Evolutionary conservation across 1,284 basidiomycete genomes (phyloP).

Genomic region (Schizophyllum amplum): DNA sequence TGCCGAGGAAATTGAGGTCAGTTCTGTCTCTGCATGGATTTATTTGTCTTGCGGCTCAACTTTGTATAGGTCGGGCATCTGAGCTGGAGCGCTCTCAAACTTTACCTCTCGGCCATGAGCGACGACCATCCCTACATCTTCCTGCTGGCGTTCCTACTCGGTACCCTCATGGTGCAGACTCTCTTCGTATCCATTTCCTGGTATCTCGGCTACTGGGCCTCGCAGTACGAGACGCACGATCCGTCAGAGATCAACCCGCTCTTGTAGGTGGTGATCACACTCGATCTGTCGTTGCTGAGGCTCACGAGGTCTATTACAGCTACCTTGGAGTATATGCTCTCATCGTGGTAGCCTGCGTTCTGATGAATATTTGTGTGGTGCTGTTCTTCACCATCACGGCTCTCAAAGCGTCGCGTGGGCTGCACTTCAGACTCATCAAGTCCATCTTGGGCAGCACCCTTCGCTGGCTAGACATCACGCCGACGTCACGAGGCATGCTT

Average conservation of each 20-base stretch:
- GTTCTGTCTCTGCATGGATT: too few species aligned
- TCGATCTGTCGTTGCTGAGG: neutral
- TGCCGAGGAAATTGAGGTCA: slow-evolving; percentile 51
- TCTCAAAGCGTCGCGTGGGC: slow-evolving; percentile 32
- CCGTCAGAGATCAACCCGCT: slow-evolving; percentile 25
- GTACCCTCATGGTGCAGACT: slow-evolving; percentile 22
- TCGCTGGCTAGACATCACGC: slow-evolving; percentile 43
- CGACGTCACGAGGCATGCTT: slow-evolving; percentile 24
- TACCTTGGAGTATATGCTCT: slow-evolving; percentile 41
- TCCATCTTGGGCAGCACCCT: slow-evolving; percentile 43
- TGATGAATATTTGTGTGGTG: slow-evolving; percentile 16
- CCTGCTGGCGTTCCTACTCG: slow-evolving; percentile 17
- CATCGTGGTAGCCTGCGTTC: slow-evolving; percentile 23
- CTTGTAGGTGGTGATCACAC: slow-evolving; percentile 25
- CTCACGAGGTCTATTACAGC: slow-evolving; percentile 16
- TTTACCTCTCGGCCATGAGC: slow-evolving; percentile 19
- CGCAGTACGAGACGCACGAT: slow-evolving; percentile 37
- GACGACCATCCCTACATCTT: slow-evolving; percentile 15
- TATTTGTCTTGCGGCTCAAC: too few species aligned
- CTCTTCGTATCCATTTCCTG: slow-evolving; percentile 37
- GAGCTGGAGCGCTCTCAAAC: slow-evolving; percentile 33
- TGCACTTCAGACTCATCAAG: slow-evolving; percentile 35
- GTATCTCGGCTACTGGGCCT: slow-evolving; percentile 54
- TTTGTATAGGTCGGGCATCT: slow-evolving; percentile 54
- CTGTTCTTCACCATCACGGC: slow-evolving; percentile 28